Evolutionary conservation across 176 grass and related monocot genomes (phyloP).

Genomic region (Phoenix dactylifera): DNA sequence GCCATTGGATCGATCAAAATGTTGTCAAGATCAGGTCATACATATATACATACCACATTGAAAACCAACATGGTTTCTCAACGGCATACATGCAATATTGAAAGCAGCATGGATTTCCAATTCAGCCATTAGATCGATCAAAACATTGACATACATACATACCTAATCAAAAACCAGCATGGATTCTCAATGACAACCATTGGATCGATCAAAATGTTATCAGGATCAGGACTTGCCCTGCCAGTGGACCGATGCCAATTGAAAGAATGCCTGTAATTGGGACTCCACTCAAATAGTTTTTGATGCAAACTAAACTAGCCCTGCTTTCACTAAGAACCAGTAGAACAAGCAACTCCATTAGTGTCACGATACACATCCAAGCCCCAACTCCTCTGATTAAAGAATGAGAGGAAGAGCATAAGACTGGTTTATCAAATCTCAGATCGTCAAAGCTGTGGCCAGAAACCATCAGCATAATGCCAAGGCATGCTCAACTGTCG

Average conservation of each 20-base stretch:
- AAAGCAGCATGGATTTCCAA: too few species aligned
- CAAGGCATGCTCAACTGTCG: slow-evolving; percentile 1
- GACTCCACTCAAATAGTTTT: slow-evolving; percentile 4
- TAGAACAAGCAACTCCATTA: slow-evolving; percentile 1
- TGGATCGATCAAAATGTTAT: too few species aligned
- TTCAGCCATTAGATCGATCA: too few species aligned
- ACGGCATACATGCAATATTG: too few species aligned
- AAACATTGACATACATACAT: too few species aligned
- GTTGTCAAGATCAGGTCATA: too few species aligned
- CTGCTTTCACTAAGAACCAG: background rate
- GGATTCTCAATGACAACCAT: too few species aligned
- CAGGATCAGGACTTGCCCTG: too few species aligned
- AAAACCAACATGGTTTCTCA: too few species aligned
- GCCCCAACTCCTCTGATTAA: background rate
- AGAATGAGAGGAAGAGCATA: background rate
- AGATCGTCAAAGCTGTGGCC: background rate
- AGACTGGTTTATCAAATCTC: background rate
- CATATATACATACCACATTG: too few species aligned
- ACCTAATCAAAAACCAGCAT: too few species aligned
- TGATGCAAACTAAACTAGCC: background rate
- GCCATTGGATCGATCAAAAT: too few species aligned
- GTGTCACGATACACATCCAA: slow-evolving; percentile 1
- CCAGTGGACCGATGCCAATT: slow-evolving; percentile 18
- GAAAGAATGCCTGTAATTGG: slow-evolving; percentile 8
- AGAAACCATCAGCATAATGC: slow-evolving; percentile 10